Conservation (phyloP, 2,329 filamentous ascomycete species). For the Zymoseptoria brevis region DNA sequence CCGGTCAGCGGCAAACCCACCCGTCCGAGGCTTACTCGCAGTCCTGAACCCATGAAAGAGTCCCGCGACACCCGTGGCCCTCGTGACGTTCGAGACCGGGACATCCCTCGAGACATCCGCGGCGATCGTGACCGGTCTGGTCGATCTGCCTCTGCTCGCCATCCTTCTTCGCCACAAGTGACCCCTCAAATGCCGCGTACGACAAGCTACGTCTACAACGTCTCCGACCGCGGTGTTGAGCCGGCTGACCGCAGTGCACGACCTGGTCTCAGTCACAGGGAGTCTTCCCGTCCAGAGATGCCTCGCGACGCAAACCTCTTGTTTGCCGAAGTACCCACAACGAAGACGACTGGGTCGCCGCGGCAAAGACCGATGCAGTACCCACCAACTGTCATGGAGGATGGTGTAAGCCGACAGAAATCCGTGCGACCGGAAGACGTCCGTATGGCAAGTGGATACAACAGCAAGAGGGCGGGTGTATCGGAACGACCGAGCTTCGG, state of each 20-base stretch:
- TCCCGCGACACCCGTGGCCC: slow-evolving; percentile 9
- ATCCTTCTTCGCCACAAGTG: slow-evolving; percentile 14
- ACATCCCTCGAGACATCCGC: slow-evolving; percentile 1
- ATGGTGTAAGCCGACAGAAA: slow-evolving; percentile 26
- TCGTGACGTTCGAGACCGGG: slow-evolving; percentile 7
- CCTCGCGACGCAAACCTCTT: not conserved
- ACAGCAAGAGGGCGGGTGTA: slow-evolving; percentile 1
- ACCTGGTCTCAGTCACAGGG: slow-evolving; percentile 6
- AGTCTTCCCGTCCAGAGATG: not conserved
- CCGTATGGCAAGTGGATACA: slow-evolving; percentile 23
- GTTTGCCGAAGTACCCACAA: slow-evolving; percentile 19
- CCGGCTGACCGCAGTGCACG: slow-evolving; percentile 9
- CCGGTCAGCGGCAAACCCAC: slow-evolving; percentile 9
- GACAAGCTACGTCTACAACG: slow-evolving; percentile 22
- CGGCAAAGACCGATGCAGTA: slow-evolving; percentile 29
- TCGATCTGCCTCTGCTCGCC: slow-evolving; percentile 19
- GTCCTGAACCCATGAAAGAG: slow-evolving; percentile 21
- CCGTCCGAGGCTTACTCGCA: slow-evolving; percentile 17
- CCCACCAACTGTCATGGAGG: slow-evolving; percentile 18
- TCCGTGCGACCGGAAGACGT: slow-evolving; percentile 33
- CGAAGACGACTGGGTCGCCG: slow-evolving; percentile 13
- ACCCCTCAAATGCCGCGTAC: slow-evolving; percentile 17
- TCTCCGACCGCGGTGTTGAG: slow-evolving; percentile 15
- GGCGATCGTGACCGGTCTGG: slow-evolving; percentile 6
- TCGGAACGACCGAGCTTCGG: not conserved